phyloP scores from a whole-genome alignment of 2,329 filamentous ascomycete species.

The Podosphaera xanthii region DNA sequence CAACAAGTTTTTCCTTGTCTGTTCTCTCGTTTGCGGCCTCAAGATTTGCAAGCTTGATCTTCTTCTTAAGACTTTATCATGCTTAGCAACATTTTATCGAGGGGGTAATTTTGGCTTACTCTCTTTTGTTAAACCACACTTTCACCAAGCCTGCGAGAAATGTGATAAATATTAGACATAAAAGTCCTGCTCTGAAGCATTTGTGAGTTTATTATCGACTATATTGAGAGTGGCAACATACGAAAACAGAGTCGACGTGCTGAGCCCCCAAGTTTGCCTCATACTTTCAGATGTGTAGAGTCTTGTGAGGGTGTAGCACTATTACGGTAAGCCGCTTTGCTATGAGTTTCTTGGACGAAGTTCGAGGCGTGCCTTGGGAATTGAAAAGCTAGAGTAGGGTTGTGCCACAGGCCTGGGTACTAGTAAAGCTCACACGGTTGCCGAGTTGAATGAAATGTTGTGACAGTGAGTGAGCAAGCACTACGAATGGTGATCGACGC shows the following conservation, averaged over 20 bases:
- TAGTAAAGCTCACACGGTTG: too few relatives aligned
- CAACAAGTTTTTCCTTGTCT: slow-evolving; percentile 7
- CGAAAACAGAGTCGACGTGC: background rate
- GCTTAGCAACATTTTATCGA: background rate
- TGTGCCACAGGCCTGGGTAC: too few relatives aligned
- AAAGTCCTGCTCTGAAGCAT: slow-evolving; percentile 1
- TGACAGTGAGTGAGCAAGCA: too few relatives aligned
- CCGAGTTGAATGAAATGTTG: too few relatives aligned
- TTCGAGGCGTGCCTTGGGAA: too few relatives aligned
- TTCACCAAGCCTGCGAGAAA: slow-evolving; percentile 10
- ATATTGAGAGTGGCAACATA: background rate
- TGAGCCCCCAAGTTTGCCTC: background rate
- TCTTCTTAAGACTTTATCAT: slow-evolving; percentile 5
- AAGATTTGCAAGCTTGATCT: slow-evolving; percentile 6
- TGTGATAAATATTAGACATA: slow-evolving; percentile 6
- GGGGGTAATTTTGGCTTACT: slow-evolving; percentile 4
- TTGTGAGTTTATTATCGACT: background rate
- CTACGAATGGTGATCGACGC: too few relatives aligned
- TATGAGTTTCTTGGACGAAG: too few relatives aligned
- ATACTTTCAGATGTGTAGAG: too few relatives aligned
- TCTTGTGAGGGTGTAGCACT: too few relatives aligned
- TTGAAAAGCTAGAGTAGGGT: too few relatives aligned
- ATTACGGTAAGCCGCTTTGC: too few relatives aligned
- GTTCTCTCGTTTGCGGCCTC: slow-evolving; percentile 5
- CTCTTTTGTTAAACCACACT: slow-evolving; percentile 9